A percentile compares a stretch with the other conserved stretches of the same genome.
These are phyloP conservation scores for Kokia cookei DNA, from an alignment of 441 rosid genomes.

Conservation along the genomic window DNA sequence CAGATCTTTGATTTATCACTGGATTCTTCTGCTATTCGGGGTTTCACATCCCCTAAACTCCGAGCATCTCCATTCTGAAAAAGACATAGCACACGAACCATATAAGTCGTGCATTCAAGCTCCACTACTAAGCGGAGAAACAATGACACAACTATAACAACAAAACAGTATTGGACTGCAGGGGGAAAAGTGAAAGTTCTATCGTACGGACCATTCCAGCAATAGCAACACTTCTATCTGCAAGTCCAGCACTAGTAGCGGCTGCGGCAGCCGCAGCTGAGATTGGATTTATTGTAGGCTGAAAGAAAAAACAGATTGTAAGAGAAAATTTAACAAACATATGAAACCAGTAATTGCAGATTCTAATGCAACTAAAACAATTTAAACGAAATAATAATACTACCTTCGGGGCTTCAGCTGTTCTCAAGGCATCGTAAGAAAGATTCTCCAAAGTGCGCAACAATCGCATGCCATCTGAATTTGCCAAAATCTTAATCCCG, in stretches of 20 bases:
- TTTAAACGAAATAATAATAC: neutral
- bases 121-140: neutral
- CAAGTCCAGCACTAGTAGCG: slow-evolving; percentile 61
- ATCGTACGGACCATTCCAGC: slow-evolving; percentile 74
- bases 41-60: slow-evolving; percentile 85
- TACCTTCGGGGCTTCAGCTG: slow-evolving; percentile 78
- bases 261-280: slow-evolving; percentile 51
- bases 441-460: slow-evolving; percentile 66
- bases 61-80: slow-evolving; percentile 87
- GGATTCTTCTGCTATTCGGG: slow-evolving; percentile 82
- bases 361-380: neutral
- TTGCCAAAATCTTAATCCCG: slow-evolving; percentile 81
- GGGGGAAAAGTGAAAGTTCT: neutral
- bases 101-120: neutral
- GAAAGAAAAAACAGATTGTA: slow-evolving; percentile 27
- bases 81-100: slow-evolving; percentile 10
- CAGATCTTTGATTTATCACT: slow-evolving; percentile 94
- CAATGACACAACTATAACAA: neutral
- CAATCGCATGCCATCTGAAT: slow-evolving; percentile 76
- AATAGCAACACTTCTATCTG: slow-evolving; percentile 62
- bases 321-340: slow-evolving; percentile 5
- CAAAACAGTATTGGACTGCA: neutral
- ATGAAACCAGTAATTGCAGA: neutral
- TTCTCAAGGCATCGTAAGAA: slow-evolving; percentile 55
- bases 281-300: slow-evolving; percentile 71